Evolutionary conservation across 108 stramenopile species (phyloP).

Genomic region (Skeletonema marinoi): DNA sequence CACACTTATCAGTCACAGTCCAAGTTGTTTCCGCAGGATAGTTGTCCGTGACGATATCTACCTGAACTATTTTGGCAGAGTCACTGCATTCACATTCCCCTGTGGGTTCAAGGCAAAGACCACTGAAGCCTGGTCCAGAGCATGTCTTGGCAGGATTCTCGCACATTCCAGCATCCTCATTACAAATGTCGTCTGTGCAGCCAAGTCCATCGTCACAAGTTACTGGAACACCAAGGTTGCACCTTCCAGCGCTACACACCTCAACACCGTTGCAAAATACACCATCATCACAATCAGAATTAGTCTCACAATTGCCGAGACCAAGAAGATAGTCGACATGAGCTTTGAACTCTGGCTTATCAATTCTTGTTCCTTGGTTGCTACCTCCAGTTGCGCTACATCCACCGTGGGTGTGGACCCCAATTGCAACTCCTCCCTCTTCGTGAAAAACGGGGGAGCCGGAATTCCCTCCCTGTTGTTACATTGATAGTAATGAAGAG

Average conservation of each 20-base stretch:
- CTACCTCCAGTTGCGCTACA: neutral
- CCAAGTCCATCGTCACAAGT: neutral
- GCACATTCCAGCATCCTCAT: neutral
- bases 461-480: conserved; percentile 8
- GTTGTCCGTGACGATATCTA: too few species aligned
- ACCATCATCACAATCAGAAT: conserved; percentile 5
- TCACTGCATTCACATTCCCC: too few species aligned
- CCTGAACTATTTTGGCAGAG: too few species aligned
- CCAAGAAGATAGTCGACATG: neutral
- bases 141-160: too few species aligned
- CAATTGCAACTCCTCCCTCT: neutral
- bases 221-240: too few species aligned
- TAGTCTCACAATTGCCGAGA: neutral
- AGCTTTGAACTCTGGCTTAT: neutral
- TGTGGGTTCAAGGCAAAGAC: too few species aligned
- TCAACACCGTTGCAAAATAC: conserved; percentile 7
- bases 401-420: conserved; percentile 7
- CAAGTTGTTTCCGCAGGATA: too few species aligned
- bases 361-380: too few species aligned
- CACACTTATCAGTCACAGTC: too few species aligned
- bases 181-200: neutral
- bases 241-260: neutral
- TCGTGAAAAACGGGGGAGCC: neutral
- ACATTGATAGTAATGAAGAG: too few species aligned
- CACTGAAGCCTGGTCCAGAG: too few species aligned